Percentiles rank a stretch among this genome's conserved stretches.
Evolutionary conservation across 768 basidiomycete genomes (phyloP).

Genomic region (Baorangia bicolor): DNA sequence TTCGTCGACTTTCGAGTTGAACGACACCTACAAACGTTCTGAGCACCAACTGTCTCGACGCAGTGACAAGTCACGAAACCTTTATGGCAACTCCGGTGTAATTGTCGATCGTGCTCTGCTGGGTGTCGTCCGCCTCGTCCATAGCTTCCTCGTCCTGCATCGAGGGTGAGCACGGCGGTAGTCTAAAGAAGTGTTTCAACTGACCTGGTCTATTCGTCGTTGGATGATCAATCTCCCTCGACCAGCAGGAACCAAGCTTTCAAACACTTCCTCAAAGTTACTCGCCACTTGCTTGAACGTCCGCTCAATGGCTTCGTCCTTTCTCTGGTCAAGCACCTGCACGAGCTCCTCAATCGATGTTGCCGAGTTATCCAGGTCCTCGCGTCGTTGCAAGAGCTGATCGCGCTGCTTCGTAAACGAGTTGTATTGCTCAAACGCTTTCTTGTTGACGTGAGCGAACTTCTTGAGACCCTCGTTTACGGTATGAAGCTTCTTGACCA

Average conservation of each 20-base stretch:
- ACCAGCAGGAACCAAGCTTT: slow-evolving; percentile 92
- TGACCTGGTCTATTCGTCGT: slow-evolving; percentile 79
- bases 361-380: slow-evolving; percentile 90
- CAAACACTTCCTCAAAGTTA: slow-evolving; percentile 97
- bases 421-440: slow-evolving; percentile 97
- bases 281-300: slow-evolving; percentile 98
- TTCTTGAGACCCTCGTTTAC: slow-evolving; percentile 94
- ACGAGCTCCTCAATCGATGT: slow-evolving; percentile 90
- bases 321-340: slow-evolving; percentile 90
- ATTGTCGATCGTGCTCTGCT: slow-evolving; percentile 80
- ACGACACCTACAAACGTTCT: slow-evolving; percentile 71
- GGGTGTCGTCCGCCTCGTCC: slow-evolving; percentile 71
- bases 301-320: slow-evolving; percentile 97
- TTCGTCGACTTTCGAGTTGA: slow-evolving; percentile 98
- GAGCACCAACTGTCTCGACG: neutral
- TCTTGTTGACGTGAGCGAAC: slow-evolving; percentile 99
- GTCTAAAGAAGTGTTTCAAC: neutral
- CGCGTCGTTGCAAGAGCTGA: slow-evolving; percentile 79
- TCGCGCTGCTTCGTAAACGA: slow-evolving; percentile 98
- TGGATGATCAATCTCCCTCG: slow-evolving; percentile 91
- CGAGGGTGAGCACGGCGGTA: neutral
- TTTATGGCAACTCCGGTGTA: slow-evolving; percentile 98
- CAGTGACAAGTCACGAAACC: slow-evolving; percentile 37
- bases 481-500: slow-evolving; percentile 88
- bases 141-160: slow-evolving; percentile 62